Evolutionary conservation across 257 asterid genomes (phyloP).

Genomic region (Solanum peruvianum): DNA sequence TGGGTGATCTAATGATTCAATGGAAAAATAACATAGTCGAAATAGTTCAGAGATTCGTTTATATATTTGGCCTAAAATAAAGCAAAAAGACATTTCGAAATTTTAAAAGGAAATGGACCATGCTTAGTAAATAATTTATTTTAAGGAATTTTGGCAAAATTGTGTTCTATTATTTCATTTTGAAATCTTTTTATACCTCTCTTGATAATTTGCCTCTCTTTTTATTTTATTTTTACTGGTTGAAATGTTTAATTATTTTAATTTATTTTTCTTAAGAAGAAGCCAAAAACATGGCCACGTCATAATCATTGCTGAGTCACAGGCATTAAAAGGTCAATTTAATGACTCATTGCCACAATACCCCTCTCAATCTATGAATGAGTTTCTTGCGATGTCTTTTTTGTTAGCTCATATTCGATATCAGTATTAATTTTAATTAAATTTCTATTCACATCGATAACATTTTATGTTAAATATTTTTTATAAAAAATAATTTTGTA

Average conservation of each 20-base stretch:
- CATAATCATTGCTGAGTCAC: slow-evolving; percentile 37
- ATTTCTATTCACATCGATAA: accelerated
- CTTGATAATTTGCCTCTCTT: background rate
- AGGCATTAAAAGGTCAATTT: background rate
- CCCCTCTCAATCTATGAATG: background rate
- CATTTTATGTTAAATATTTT: too few species aligned
- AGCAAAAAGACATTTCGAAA: too few species aligned
- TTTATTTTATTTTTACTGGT: background rate
- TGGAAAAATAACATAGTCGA: too few species aligned
- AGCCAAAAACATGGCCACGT: slow-evolving; percentile 18
- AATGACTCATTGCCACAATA: background rate
- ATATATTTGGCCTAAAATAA: too few species aligned
- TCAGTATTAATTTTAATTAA: background rate
- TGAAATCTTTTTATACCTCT: background rate
- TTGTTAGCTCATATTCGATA: background rate
- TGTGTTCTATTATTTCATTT: background rate
- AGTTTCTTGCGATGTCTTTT: background rate
- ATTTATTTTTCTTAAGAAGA: background rate
- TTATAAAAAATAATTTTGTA: too few species aligned
- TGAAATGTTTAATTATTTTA: background rate
- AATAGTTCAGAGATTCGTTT: too few species aligned
- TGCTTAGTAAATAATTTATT: background rate
- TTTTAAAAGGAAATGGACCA: background rate
- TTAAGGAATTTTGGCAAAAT: background rate
- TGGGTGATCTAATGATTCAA: too few species aligned